A percentile compares a stretch with the other conserved stretches of the same genome.
Evolutionary conservation across 2,329 filamentous ascomycete species (phyloP).

Genomic region (Botrytis porri): DNA sequence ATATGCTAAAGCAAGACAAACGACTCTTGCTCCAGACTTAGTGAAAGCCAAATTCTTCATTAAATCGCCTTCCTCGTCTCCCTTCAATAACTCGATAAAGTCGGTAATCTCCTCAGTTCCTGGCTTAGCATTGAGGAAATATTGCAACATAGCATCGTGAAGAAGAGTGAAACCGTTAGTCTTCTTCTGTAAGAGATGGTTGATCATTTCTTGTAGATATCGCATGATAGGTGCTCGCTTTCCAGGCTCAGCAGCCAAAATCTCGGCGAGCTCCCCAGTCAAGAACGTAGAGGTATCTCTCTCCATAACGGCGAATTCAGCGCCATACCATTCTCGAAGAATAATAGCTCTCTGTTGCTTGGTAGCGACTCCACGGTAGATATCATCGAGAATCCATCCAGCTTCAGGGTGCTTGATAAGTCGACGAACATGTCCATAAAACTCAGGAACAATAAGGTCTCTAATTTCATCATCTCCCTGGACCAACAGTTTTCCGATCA

Average conservation of each 20-base stretch:
- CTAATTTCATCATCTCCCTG: constrained; percentile 84
- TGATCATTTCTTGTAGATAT: constrained; percentile 81
- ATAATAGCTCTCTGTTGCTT: constrained; percentile 81
- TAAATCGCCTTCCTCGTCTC: constrained; percentile 85
- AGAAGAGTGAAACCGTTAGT: constrained; percentile 96
- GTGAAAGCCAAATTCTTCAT: constrained; percentile 97
- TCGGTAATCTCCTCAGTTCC: constrained; percentile 81
- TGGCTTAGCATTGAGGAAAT: constrained; percentile 75
- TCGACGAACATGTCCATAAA: constrained; percentile 89
- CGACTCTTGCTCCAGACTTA: constrained; percentile 77
- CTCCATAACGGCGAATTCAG: constrained; percentile 84
- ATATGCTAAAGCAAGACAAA: constrained; percentile 77
- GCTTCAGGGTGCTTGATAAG: constrained; percentile 95
- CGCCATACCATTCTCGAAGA: constrained; percentile 92
- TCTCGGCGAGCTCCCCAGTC: constrained; percentile 64
- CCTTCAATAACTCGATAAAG: constrained; percentile 86
- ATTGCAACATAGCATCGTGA: constrained; percentile 97
- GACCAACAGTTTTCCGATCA: constrained; percentile 94
- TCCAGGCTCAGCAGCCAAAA: constrained; percentile 74
- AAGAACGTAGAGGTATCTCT: constrained; percentile 50
- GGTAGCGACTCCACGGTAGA: constrained; percentile 86
- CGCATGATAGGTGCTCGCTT: constrained; percentile 87
- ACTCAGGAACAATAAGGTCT: constrained; percentile 87
- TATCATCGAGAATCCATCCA: constrained; percentile 96
- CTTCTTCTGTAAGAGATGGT: constrained; percentile 92